These are phyloP conservation scores for Acorus calamus DNA, from an alignment of 106 monocot genomes.

Conservation along the genomic window DNA sequence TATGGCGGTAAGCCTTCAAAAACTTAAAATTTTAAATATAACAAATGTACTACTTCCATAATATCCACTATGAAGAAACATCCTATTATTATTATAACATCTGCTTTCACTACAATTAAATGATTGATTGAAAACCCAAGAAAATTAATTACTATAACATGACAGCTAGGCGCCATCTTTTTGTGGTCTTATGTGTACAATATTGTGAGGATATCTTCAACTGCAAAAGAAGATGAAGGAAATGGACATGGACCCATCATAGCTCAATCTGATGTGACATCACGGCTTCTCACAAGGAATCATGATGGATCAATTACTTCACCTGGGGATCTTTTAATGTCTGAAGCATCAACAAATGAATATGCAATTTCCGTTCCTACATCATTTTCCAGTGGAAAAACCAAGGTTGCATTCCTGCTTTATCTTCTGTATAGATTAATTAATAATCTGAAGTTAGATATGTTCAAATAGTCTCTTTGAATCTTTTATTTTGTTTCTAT, in stretches of 20 bases:
- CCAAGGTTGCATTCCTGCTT: constrained; percentile 5
- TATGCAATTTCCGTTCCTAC: background rate
- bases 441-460: no score
- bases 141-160: no score
- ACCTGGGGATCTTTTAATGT: background rate
- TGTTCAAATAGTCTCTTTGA: no score
- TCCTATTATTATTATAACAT: background rate
- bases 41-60: no score
- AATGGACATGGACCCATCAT: background rate
- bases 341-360: constrained; percentile 6
- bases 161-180: constrained; percentile 49
- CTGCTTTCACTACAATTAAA: background rate
- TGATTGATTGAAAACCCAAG: background rate
- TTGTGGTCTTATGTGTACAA: constrained; percentile 64
- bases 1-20: constrained; percentile 51
- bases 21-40: no score
- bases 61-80: no score
- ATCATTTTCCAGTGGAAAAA: constrained; percentile 2
- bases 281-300: constrained; percentile 12
- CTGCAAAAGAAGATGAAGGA: constrained; percentile 1
- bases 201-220: constrained; percentile 33
- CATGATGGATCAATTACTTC: background rate
- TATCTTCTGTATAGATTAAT: background rate
- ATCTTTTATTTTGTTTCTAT: no score
- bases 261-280: constrained; percentile 15